A percentile compares a stretch with the other conserved stretches of the same genome.
Evolutionary conservation across 495 filamentous ascomycete species (phyloP).

Genomic region (Penicillium taxi): DNA sequence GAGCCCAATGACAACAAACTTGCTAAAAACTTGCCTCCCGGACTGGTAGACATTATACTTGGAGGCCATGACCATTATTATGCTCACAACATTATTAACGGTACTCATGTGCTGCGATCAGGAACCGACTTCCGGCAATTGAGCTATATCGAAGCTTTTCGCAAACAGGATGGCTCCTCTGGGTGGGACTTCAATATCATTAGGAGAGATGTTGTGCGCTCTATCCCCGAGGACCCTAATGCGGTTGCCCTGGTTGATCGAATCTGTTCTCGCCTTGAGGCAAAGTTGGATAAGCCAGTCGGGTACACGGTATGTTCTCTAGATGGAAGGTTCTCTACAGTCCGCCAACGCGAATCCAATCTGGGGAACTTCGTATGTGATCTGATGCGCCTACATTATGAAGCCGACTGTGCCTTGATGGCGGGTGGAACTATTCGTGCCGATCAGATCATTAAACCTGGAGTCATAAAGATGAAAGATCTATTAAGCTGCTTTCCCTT

Average conservation of each 20-base stretch:
- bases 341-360: conserved; percentile 69
- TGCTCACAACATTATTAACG: conserved; percentile 63
- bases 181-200: conserved; percentile 73
- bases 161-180: conserved; percentile 28
- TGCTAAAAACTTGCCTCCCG: conserved; percentile 55
- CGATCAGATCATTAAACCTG: conserved; percentile 80
- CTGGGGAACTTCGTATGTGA: conserved; percentile 86
- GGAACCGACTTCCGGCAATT: conserved; percentile 87
- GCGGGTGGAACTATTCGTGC: conserved; percentile 83
- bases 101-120: conserved; percentile 70
- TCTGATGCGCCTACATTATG: conserved; percentile 76
- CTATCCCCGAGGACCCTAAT: conserved; percentile 52
- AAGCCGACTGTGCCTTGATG: conserved; percentile 74
- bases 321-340: conserved; percentile 78
- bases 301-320: conserved; percentile 73
- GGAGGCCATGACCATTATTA: conserved; percentile 92
- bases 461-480: conserved; percentile 67
- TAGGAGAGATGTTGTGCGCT: conserved; percentile 60
- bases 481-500: conserved; percentile 80
- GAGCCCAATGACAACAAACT: conserved; percentile 82
- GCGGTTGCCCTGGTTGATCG: conserved; percentile 53
- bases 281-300: conserved; percentile 73
- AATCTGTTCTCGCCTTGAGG: conserved; percentile 59
- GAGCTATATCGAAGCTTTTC: conserved; percentile 72
- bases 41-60: conserved; percentile 72